Evolutionary conservation across 768 basidiomycete genomes (phyloP).

Genomic region (Obba rivulosa): DNA sequence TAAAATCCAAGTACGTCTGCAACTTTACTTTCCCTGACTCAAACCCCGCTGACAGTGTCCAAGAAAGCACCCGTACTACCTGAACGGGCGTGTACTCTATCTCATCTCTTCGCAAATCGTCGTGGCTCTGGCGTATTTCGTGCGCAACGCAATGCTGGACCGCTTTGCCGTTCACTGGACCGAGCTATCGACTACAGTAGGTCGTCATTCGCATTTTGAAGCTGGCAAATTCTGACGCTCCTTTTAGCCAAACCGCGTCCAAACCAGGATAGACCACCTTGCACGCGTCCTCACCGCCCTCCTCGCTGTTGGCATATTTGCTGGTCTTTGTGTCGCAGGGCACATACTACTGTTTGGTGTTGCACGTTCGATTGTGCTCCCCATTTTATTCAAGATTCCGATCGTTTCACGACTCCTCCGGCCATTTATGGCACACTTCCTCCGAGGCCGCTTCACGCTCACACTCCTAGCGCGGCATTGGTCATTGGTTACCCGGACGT

Average conservation of each 20-base stretch:
- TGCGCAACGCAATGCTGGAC: conserved; percentile 61
- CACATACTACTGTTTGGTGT: conserved; percentile 44
- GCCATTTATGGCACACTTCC: conserved; percentile 62
- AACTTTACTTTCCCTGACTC: neutral
- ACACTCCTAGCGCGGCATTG: conserved; percentile 43
- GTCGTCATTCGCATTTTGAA: neutral
- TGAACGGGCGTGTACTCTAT: conserved; percentile 66
- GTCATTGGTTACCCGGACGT: conserved; percentile 41
- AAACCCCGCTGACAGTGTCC: neutral
- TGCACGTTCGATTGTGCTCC: conserved; percentile 41
- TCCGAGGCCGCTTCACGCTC: conserved; percentile 50
- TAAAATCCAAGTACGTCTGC: conserved; percentile 55
- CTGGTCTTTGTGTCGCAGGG: conserved; percentile 30
- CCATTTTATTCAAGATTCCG: conserved; percentile 51
- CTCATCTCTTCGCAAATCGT: conserved; percentile 48
- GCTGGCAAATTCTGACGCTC: neutral
- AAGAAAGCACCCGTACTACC: conserved; percentile 71
- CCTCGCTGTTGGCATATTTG: conserved; percentile 36
- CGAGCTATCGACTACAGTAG: neutral
- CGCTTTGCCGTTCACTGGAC: conserved; percentile 39
- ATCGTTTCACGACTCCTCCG: conserved; percentile 43
- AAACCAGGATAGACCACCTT: conserved; percentile 5
- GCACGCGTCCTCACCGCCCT: conserved; percentile 20
- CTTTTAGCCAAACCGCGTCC: too few species aligned
- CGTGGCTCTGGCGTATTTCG: conserved; percentile 40